Conservation (phyloP, 202 grass and related monocot genomes). For the Zizania palustris region DNA sequence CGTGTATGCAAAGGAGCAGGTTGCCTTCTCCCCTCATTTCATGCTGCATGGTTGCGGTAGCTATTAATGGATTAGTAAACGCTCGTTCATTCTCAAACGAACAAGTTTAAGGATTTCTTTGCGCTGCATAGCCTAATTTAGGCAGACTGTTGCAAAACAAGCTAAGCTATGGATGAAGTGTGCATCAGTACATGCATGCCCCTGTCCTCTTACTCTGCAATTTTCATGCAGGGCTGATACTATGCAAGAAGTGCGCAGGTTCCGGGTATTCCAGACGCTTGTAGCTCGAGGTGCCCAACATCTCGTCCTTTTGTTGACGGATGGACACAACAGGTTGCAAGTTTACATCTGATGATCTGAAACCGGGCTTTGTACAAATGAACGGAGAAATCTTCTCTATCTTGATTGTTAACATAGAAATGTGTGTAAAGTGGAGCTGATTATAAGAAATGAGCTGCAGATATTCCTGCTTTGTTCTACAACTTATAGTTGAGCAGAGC, state of each 20-base stretch:
- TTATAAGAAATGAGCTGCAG: background rate
- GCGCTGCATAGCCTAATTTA: background rate
- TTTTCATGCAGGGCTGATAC: conserved; percentile 70
- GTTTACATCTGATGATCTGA: conserved; percentile 3
- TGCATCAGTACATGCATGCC: background rate
- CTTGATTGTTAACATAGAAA: background rate
- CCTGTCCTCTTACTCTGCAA: conserved; percentile 8
- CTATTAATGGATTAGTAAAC: background rate
- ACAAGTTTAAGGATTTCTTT: background rate
- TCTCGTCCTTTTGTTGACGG: background rate
- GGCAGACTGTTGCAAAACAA: background rate
- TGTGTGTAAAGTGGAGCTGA: background rate
- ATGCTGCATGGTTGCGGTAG: background rate
- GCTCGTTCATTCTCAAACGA: background rate
- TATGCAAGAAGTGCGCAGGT: conserved; percentile 88
- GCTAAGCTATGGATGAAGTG: background rate
- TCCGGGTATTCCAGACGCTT: conserved; percentile 92
- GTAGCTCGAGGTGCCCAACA: conserved; percentile 19
- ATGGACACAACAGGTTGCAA: background rate
- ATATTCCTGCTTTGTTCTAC: background rate
- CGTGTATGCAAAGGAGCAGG: conserved; percentile 93
- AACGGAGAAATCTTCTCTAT: background rate
- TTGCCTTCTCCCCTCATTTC: conserved; percentile 39
- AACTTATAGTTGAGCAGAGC: background rate
- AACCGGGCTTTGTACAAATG: conserved; percentile 26